A percentile compares a stretch with the other conserved stretches of the same genome.
These are phyloP conservation scores for Nemophila menziesii DNA, from an alignment of 257 asterid species.

Conservation along the genomic window DNA sequence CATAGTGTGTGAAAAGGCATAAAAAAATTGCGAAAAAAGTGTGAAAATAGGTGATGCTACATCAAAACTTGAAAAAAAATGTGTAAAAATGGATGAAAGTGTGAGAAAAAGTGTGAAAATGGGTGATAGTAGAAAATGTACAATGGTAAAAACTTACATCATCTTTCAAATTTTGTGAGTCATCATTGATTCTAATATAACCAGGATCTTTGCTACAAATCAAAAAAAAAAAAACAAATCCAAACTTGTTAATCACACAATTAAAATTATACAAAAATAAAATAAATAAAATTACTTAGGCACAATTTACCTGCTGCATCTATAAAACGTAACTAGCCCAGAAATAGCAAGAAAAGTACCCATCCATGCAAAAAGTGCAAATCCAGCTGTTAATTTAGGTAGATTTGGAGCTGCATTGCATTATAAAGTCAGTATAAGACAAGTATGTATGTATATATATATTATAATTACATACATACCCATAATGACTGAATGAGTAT, in stretches of 20 bases:
- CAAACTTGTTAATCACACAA: conserved; percentile 1
- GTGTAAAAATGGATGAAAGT: not conserved
- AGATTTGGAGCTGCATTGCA: conserved; percentile 76
- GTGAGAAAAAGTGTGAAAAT: not conserved
- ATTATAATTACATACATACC: too few relatives aligned
- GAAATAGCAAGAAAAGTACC: conserved; percentile 68
- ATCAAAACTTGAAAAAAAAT: conserved; percentile 5
- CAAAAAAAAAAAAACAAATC: conserved; percentile 8
- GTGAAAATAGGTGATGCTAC: not conserved
- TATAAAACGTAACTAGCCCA: conserved; percentile 68
- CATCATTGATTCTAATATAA: conserved; percentile 55
- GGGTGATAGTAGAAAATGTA: not conserved
- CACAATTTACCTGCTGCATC: conserved; percentile 86
- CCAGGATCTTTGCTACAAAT: conserved; percentile 94
- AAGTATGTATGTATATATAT: too few relatives aligned
- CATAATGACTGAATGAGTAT: conserved; percentile 56
- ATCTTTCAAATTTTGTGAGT: conserved; percentile 61
- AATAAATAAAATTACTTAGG: too few relatives aligned
- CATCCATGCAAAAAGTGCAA: conserved; percentile 83
- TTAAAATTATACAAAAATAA: not conserved
- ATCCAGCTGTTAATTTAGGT: conserved; percentile 79
- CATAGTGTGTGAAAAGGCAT: not conserved
- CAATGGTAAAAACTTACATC: conserved; percentile 44
- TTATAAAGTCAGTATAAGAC: conserved; percentile 8
- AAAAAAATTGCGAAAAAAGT: too few relatives aligned